These are phyloP conservation scores for Hypomyces rosellus DNA, from an alignment of 2,329 filamentous ascomycete genomes.

Conservation along the genomic window DNA sequence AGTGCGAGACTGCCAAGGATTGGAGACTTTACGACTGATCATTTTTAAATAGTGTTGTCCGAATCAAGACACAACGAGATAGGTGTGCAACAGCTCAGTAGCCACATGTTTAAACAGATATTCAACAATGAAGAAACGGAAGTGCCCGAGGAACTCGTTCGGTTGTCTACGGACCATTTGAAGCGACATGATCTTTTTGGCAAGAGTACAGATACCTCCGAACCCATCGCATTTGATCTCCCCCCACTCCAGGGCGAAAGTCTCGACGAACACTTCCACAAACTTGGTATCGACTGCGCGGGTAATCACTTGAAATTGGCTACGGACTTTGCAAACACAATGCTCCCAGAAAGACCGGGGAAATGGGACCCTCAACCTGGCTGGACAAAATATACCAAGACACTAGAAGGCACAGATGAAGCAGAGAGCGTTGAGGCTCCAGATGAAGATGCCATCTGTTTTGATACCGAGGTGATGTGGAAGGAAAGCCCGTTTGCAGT, in stretches of 20 bases:
- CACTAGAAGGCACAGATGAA: constrained; percentile 51
- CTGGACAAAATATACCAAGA: constrained; percentile 85
- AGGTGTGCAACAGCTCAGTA: constrained; percentile 87
- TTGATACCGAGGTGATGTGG: constrained; percentile 96
- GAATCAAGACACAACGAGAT: constrained; percentile 81
- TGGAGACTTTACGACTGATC: neutral
- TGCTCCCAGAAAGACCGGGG: constrained; percentile 53
- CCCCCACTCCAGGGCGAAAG: constrained; percentile 72
- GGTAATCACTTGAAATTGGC: constrained; percentile 75
- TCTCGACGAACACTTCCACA: constrained; percentile 91
- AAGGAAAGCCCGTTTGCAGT: constrained; percentile 88
- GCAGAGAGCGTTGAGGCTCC: constrained; percentile 66
- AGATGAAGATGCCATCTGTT: constrained; percentile 75
- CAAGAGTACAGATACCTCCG: constrained; percentile 73
- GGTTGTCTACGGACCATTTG: constrained; percentile 77
- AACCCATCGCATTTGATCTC: constrained; percentile 79
- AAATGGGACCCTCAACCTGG: constrained; percentile 76
- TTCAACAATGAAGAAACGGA: constrained; percentile 56
- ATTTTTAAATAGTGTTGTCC: constrained; percentile 35
- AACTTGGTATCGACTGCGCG: constrained; percentile 76
- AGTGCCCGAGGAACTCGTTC: constrained; percentile 65
- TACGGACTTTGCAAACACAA: constrained; percentile 62
- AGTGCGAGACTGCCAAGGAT: constrained; percentile 15
- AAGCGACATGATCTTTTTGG: constrained; percentile 78
- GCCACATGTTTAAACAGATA: constrained; percentile 73